Base-by-base conservation (phyloP, 306 rosid species). In the Cercis canadensis region DNA sequence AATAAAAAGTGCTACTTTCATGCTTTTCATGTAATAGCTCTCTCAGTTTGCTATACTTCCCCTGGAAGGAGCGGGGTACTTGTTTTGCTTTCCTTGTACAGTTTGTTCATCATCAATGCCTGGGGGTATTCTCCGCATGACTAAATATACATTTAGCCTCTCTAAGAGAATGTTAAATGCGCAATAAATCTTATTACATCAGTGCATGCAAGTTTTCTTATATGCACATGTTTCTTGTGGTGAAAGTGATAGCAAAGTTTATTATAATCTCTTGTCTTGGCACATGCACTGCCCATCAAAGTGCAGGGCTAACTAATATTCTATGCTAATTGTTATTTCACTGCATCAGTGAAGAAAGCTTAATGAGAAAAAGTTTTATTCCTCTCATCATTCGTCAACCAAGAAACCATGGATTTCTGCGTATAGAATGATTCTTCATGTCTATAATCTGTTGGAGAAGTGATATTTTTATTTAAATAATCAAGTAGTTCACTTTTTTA, bases 261-360 rank as follows among this genome's bases (percentile, higher is more conserved):
- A 24, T 24, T 24, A 24, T 1, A 24, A 36, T 19, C 31, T 14
- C 21, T 21, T 54, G 8, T 11, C 11, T 5, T 43, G 53, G 13
- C 8, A n/a, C 7, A 3, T 11, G 11, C 49, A 18, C 14, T 41
- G 49, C 13, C 13, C 4, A 3, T 11, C 5, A 11, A 43, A 43
- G 49, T 11, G 49, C 49, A 43, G 49, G 49, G n/a, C 49, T 43
- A 43, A 11, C 49, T 43, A 43, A 11, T 10, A 12, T 43, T 43
- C 49, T 8, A 32, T 70, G 13, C 55, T 11, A 49, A 43, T 2
- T 19, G 53, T 55, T 29, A 9, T 31, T 36, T n/a, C 19, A 41
- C 19, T 55, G 51, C 65, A 45, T 45, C 72, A 45, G 18, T 57
- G 8, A 9, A 56, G n/a, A 44, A 17, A 21, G 53, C 11, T 64